Conservation (phyloP, 495 filamentous ascomycete species). For the Achaetomiella virescens region DNA sequence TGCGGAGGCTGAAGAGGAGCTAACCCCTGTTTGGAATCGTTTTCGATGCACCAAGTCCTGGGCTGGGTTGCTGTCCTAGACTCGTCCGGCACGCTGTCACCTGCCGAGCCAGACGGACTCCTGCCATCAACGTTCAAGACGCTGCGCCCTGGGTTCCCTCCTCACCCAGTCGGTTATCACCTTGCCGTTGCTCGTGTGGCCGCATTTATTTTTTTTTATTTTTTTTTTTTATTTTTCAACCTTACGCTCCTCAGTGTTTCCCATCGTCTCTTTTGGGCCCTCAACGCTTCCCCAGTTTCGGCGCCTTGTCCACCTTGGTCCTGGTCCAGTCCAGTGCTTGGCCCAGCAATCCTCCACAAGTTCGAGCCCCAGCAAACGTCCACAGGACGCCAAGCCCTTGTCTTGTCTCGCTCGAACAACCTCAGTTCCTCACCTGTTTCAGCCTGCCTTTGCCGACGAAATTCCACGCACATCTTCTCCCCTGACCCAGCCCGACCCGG, state of each 20-base stretch:
- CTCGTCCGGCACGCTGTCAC: neutral
- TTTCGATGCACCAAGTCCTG: conserved; percentile 5
- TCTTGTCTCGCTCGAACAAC: conserved; percentile 29
- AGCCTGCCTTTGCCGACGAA: conserved; percentile 33
- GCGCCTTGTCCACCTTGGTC: neutral
- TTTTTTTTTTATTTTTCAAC: neutral
- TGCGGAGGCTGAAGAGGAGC: conserved; percentile 8
- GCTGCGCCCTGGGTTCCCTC: conserved; percentile 11
- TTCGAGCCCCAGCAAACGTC: conserved; percentile 10
- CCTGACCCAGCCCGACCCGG: conserved; percentile 15
- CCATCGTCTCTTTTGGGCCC: neutral
- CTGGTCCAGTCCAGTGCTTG: neutral
- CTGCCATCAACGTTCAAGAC: neutral
- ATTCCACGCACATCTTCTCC: conserved; percentile 24
- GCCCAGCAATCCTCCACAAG: neutral
- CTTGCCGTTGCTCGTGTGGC: neutral
- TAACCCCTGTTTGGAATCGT: conserved; percentile 12
- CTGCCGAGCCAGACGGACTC: neutral
- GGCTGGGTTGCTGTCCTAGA: conserved; percentile 1
- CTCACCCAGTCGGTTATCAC: conserved; percentile 6
- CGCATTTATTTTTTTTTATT: neutral
- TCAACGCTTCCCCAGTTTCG: neutral
- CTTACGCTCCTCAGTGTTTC: neutral
- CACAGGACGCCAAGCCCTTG: conserved; percentile 22
- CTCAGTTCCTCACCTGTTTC: conserved; percentile 42